Base-by-base conservation (phyloP, 176 grass and related monocot species). In the Carex littledalei region DNA sequence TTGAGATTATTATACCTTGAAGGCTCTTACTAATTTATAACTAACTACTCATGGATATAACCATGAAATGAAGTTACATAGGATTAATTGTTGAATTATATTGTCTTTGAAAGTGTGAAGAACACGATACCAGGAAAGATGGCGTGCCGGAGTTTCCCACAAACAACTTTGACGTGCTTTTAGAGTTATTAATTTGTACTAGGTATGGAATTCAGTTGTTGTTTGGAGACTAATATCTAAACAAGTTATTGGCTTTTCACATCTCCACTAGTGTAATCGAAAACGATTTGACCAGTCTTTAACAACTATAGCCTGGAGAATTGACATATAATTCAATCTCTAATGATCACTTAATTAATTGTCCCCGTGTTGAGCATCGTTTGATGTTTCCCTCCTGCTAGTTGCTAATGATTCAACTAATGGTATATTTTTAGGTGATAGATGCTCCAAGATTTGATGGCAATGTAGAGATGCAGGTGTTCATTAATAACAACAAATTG, bases 131-230 rank as follows among this genome's bases (percentile, higher is more conserved):
- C 49, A 91, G 75, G 82, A 54, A 77, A 5, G 86, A 71, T 92
- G 86, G 86, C 61, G 84, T 94, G 86, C 41, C 74, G 74, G 87
- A 84, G 88, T 87, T 97, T 94, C 88, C 70, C 87, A 88, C 87
- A 93, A 94, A 94, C 89, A 94, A 90, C 84, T 89, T 93, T 37
- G 89, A 94, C 92, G 89, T 90, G 86, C 85, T 85, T 35, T 32
- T 50, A 49, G 45, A 67, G 8, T 18, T 78, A 57, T 34, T 41
- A 49, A 22, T 50, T 73, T 50, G 41, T 50, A 50, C 69, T 22
- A n/a, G 41, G 24, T 74, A 74, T 85, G 84, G 85, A 90, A 87
- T 89, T 88, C 76, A 66, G 88, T 90, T 52, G 26, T 84, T 84
- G 65, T 88, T 88, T 78, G 84, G 79, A 87, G 12, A 16, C 54